Conservation (phyloP, 768 basidiomycete species). For the Boletus pseudopeckii region DNA sequence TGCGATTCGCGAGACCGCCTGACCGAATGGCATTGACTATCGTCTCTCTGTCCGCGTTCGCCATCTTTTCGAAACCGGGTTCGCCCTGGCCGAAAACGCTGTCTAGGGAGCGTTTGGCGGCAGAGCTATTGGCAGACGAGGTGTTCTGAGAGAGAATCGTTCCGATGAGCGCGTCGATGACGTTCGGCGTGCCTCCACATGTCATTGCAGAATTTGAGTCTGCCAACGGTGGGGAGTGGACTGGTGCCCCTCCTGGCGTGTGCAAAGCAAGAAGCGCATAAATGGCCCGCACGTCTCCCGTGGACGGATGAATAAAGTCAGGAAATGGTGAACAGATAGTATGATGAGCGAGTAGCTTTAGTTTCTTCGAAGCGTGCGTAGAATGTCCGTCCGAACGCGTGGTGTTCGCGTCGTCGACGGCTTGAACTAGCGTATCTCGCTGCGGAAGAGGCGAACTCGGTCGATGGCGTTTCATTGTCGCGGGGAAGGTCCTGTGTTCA, state of each 20-base stretch:
- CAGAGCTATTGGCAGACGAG: slow-evolving; percentile 45
- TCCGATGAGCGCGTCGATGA: slow-evolving; percentile 55
- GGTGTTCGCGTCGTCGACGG: background rate
- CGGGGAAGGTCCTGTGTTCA: background rate
- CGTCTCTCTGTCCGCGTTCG: slow-evolving; percentile 36
- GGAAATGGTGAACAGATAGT: slow-evolving; percentile 45
- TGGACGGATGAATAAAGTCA: slow-evolving; percentile 42
- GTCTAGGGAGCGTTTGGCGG: slow-evolving; percentile 50
- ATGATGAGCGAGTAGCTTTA: slow-evolving; percentile 46
- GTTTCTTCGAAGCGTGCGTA: slow-evolving; percentile 40
- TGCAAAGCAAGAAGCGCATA: slow-evolving; percentile 39
- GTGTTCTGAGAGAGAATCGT: slow-evolving; percentile 64
- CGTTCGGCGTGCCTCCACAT: slow-evolving; percentile 48
- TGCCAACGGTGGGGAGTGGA: slow-evolving; percentile 23
- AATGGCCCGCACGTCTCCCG: slow-evolving; percentile 39
- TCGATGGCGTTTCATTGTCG: slow-evolving; percentile 14
- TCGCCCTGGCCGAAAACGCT: slow-evolving; percentile 44
- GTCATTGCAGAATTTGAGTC: slow-evolving; percentile 40
- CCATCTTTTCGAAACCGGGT: slow-evolving; percentile 46
- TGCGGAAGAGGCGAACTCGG: slow-evolving; percentile 4
- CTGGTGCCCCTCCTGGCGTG: slow-evolving; percentile 34
- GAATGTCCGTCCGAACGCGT: slow-evolving; percentile 1
- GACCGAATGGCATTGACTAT: slow-evolving; percentile 49
- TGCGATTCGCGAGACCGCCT: slow-evolving; percentile 60
- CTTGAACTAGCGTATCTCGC: background rate